phyloP scores from a whole-genome alignment of 73 alveolate genomes.

The Paraurostyla sp. region DNA sequence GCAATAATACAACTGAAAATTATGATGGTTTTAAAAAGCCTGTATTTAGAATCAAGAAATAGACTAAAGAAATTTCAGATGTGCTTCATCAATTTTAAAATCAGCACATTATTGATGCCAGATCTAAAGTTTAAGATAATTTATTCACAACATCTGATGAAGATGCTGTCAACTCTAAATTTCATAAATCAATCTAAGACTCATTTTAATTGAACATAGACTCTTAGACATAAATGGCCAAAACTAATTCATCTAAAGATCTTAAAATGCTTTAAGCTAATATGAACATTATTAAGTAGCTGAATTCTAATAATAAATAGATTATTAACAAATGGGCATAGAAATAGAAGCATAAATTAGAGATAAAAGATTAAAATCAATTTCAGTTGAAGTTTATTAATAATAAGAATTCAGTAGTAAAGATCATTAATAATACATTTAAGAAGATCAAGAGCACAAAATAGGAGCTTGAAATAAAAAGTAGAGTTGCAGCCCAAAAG shows the following conservation, averaged over 20 bases:
- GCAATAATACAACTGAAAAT: neutral
- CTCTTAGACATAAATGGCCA: no score
- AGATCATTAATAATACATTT: slow-evolving; percentile 36
- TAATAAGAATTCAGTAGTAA: slow-evolving; percentile 52
- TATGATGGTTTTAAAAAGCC: neutral
- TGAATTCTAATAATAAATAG: neutral
- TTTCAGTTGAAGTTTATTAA: slow-evolving; percentile 19
- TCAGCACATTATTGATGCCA: slow-evolving; percentile 7
- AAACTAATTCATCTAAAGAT: no score
- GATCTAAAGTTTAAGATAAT: neutral
- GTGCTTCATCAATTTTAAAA: neutral
- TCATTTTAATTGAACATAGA: neutral
- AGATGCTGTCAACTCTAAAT: neutral
- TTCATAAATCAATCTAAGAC: neutral
- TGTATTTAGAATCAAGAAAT: slow-evolving; percentile 10
- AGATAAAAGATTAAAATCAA: neutral
- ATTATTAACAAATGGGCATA: neutral
- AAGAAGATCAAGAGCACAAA: slow-evolving; percentile 29
- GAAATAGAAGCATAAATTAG: neutral
- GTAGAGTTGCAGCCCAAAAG: neutral
- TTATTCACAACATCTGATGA: neutral
- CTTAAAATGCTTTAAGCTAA: neutral
- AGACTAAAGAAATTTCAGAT: neutral
- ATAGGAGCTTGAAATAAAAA: neutral
- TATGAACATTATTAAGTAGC: neutral